Evolutionary conservation across 148 eudicot genomes (phyloP), one percentile per base, ranked within the genome.

Genomic region (Rhododendron williamsianum): DNA sequence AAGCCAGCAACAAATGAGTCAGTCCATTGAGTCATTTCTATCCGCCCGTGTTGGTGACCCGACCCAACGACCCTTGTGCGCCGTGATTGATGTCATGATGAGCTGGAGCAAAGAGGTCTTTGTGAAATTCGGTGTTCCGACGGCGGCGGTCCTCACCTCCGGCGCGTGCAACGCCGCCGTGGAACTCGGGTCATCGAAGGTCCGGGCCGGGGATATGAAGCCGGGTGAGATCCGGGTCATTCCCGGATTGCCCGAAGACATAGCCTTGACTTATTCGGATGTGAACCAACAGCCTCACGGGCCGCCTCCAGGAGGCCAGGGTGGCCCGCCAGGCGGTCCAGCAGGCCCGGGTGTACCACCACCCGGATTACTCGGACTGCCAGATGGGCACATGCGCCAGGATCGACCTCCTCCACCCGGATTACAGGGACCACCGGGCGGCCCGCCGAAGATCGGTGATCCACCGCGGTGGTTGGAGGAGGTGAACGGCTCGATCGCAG

Each of bases 1-100:
- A 85, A 86, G 58, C 86, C 21, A 56, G 58, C 87, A 89, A 30
- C 71, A 88, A 78, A 81, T 92, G 88, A 89, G 84, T 4, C 58
- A 38, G 33, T 91, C 89, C 33, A 86, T 93, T 18, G 89, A 91
- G 71, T 82, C 86, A 4, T 80, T 90, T 33, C 74, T 93, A 4
- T 54, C 84, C 4, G 43, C 82, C 27, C 80, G 92, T 51, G 60
- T 51, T 38, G 46, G 48, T 2, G 69, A 81, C 18, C 81, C 86
- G 30, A 27, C 77, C 80, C 86, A 83, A 65, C 83, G 84, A 67
- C 93, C 93, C 89, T 65, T 73, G 5, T 90, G 92, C 76, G 96
- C 86, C 30, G 89, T 93, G 63, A 48, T 92, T 11, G 96, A 93
- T 46, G 90, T 93, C 48, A 92, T 93, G 96, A 93, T 93, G 94